Evolutionary conservation across 129 eudicot species (phyloP).

Genomic region (Artemisia annua): DNA sequence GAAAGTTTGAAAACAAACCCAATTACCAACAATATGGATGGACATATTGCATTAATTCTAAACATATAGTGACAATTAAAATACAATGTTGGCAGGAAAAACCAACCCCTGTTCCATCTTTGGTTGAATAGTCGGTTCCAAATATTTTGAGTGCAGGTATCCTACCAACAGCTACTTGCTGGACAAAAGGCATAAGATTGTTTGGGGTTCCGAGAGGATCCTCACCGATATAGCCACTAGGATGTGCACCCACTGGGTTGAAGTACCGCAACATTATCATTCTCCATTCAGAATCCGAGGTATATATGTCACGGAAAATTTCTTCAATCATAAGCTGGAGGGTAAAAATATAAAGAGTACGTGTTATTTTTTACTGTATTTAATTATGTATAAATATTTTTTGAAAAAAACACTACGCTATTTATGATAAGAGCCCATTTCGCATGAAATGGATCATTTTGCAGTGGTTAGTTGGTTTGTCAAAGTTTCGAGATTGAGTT

Average conservation of each 20-base stretch:
- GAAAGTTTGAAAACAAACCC: constrained; percentile 20
- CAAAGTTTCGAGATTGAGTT: neutral
- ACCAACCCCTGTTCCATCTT: constrained; percentile 96
- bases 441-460: too few relatives aligned
- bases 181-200: constrained; percentile 98
- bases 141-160: constrained; percentile 68
- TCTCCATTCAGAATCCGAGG: constrained; percentile 72
- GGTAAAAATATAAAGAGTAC: neutral
- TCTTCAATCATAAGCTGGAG: constrained; percentile 92
- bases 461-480: neutral
- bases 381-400: too few relatives aligned
- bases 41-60: neutral
- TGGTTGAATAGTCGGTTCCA: constrained; percentile 80
- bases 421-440: too few relatives aligned
- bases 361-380: too few relatives aligned
- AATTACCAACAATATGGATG: constrained; percentile 2
- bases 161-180: constrained; percentile 99
- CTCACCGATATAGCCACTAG: constrained; percentile 96
- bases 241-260: constrained; percentile 98
- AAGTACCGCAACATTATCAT: constrained; percentile 89
- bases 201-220: constrained; percentile 95
- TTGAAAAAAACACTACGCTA: too few relatives aligned
- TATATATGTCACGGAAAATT: constrained; percentile 77
- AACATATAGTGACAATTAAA: neutral
- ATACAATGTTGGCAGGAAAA: neutral